Evolutionary conservation across 148 eudicot genomes (phyloP).

Genomic region (Persicaria maculosa): DNA sequence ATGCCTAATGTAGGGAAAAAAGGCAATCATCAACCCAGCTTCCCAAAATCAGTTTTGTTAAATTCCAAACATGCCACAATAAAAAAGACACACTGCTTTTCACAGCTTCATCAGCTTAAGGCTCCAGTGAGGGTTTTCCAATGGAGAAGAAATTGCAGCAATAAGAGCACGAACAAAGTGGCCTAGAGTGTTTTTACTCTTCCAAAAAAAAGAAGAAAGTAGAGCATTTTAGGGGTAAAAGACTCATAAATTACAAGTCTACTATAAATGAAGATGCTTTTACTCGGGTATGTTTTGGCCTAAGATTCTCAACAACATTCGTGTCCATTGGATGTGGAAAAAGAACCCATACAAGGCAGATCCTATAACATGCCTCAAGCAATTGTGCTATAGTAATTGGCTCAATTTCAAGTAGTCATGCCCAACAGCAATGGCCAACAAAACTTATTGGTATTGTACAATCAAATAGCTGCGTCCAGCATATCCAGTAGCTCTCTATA

Average conservation of each 20-base stretch:
- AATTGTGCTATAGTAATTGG: background rate
- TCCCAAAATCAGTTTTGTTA: background rate
- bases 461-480: background rate
- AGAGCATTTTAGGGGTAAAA: background rate
- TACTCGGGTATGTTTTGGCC: background rate
- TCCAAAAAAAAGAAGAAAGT: background rate
- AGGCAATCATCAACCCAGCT: background rate
- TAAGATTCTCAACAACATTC: background rate
- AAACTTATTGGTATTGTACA: background rate
- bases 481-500: no score
- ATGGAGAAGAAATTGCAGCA: background rate
- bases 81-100: background rate
- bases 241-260: background rate
- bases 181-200: background rate
- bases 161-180: background rate
- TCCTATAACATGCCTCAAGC: background rate
- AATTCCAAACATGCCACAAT: background rate
- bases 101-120: background rate
- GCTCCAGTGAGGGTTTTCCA: background rate
- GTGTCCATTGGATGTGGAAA: background rate
- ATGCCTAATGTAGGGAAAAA: slow-evolving; percentile 36
- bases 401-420: background rate
- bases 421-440: background rate
- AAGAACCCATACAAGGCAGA: background rate
- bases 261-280: background rate